Conservation (phyloP, 495 filamentous ascomycete genomes). For the Oidiodendron maius region DNA sequence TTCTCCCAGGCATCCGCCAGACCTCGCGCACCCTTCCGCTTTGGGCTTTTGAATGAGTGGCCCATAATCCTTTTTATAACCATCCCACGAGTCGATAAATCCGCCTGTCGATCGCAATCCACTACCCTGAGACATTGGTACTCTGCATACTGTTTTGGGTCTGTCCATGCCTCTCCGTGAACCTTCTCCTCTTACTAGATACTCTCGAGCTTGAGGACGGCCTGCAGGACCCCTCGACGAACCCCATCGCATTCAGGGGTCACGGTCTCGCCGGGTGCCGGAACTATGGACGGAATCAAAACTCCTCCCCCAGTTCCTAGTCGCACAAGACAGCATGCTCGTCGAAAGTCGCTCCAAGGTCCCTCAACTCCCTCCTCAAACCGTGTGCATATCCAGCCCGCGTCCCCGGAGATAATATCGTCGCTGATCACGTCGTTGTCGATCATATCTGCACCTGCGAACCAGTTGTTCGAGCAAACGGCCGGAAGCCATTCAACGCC, state of each 20-base stretch:
- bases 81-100: slow-evolving; percentile 8
- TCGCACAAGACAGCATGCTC: slow-evolving; percentile 28
- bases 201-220: slow-evolving; percentile 1
- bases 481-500: slow-evolving; percentile 13
- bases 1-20: not conserved
- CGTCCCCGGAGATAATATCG: slow-evolving; percentile 89
- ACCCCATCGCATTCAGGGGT: slow-evolving; percentile 5
- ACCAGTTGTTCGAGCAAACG: slow-evolving; percentile 64
- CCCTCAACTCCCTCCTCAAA: slow-evolving; percentile 32
- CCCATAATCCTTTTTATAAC: slow-evolving; percentile 17
- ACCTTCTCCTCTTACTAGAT: slow-evolving; percentile 10
- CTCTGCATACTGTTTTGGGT: slow-evolving; percentile 8
- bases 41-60: slow-evolving; percentile 13
- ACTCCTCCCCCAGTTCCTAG: slow-evolving; percentile 28
- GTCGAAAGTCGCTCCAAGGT: slow-evolving; percentile 30
- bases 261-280: not conserved
- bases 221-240: slow-evolving; percentile 1
- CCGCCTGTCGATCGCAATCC: slow-evolving; percentile 7
- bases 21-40: slow-evolving; percentile 9
- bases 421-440: slow-evolving; percentile 89
- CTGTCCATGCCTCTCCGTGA: slow-evolving; percentile 15
- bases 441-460: slow-evolving; percentile 71
- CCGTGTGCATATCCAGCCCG: slow-evolving; percentile 46
- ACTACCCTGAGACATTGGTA: slow-evolving; percentile 14
- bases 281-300: slow-evolving; percentile 12